Conservation (phyloP, 495 filamentous ascomycete species). For the Polyplosphaeria fusca region DNA sequence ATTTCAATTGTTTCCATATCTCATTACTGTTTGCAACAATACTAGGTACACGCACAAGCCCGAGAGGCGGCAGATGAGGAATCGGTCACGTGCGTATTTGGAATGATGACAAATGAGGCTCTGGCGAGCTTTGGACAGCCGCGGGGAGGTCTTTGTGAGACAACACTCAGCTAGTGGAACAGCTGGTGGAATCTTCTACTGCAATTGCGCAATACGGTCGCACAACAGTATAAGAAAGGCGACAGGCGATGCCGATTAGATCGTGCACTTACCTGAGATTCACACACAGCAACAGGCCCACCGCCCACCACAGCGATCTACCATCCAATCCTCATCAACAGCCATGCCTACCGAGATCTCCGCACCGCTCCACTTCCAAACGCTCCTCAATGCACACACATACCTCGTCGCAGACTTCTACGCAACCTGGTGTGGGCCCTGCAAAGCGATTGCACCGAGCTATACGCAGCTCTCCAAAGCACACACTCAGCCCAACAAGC, state of each 20-base stretch:
- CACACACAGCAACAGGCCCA: background rate
- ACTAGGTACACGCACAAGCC: background rate
- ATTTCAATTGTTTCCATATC: background rate
- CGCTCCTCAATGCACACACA: conserved; percentile 22
- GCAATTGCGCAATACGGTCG: background rate
- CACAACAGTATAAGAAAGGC: background rate
- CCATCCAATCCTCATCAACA: background rate
- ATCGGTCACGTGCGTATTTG: background rate
- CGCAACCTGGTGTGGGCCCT: conserved; percentile 36
- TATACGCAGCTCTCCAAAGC: conserved; percentile 27
- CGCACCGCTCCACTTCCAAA: conserved; percentile 28
- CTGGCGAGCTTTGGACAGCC: background rate
- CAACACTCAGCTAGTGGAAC: background rate
- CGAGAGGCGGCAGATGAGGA: background rate
- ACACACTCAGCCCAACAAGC: conserved; percentile 6
- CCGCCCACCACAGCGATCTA: background rate
- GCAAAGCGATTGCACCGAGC: conserved; percentile 35
- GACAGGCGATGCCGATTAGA: background rate
- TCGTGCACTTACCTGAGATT: background rate
- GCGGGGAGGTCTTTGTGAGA: background rate
- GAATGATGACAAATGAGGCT: background rate
- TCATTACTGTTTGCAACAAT: background rate
- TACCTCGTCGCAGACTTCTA: conserved; percentile 36
- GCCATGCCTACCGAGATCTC: conserved; percentile 22
- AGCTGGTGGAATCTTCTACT: background rate